A percentile compares a stretch with the other conserved stretches of the same genome.
Evolutionary conservation across 345 rosid species (phyloP).

Genomic region (Populus euphratica): DNA sequence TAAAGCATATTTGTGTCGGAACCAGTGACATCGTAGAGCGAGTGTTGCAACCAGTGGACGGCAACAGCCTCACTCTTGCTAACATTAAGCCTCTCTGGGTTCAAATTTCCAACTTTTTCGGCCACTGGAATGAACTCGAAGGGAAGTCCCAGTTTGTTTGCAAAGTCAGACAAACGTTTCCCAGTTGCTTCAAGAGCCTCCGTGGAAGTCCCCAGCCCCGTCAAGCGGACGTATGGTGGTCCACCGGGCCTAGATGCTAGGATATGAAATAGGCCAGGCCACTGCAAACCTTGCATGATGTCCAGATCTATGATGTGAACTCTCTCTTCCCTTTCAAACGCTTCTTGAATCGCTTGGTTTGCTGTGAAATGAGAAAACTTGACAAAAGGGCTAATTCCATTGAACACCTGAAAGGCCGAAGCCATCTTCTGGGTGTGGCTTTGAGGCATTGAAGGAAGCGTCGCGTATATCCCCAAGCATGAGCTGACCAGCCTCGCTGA

Average conservation of each 20-base stretch:
- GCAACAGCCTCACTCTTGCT: slow-evolving; percentile 92
- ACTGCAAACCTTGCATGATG: slow-evolving; percentile 97
- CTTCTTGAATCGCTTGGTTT: slow-evolving; percentile 95
- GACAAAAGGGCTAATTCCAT: slow-evolving; percentile 91
- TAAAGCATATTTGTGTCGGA: slow-evolving; percentile 83
- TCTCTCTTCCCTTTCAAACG: slow-evolving; percentile 85
- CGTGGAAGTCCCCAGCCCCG: slow-evolving; percentile 86
- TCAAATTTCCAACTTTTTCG: slow-evolving; percentile 81
- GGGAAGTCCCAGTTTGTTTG: slow-evolving; percentile 76
- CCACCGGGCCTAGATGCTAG: slow-evolving; percentile 91
- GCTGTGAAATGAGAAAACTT: slow-evolving; percentile 99
- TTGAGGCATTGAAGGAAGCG: slow-evolving; percentile 62
- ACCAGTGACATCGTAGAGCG: slow-evolving; percentile 95
- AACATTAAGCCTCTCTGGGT: slow-evolving; percentile 65
- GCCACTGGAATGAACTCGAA: slow-evolving; percentile 87
- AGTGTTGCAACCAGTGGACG: slow-evolving; percentile 97
- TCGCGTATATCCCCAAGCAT: slow-evolving; percentile 76
- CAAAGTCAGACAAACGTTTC: slow-evolving; percentile 84
- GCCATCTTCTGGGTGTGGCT: slow-evolving; percentile 67
- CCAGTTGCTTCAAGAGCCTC: slow-evolving; percentile 94
- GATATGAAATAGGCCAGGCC: slow-evolving; percentile 97
- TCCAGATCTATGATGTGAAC: slow-evolving; percentile 95
- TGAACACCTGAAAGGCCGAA: slow-evolving; percentile 95
- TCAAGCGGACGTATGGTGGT: slow-evolving; percentile 86
- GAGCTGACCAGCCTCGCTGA: slow-evolving; percentile 86